Conservation (phyloP, 768 basidiomycete genomes). For the Hemileccinum impolitum region DNA sequence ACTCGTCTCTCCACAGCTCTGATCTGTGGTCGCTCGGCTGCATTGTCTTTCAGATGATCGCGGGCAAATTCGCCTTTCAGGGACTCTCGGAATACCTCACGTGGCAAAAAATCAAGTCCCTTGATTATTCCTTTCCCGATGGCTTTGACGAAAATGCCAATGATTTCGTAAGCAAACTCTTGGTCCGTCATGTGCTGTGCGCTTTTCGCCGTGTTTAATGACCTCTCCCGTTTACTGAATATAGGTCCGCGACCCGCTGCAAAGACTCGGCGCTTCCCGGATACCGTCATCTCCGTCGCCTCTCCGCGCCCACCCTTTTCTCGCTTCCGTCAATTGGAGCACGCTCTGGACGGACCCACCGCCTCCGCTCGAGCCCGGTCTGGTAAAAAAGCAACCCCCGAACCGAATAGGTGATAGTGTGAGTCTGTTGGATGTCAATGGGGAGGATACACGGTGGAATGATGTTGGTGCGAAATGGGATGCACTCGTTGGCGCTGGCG, state of each 20-base stretch:
- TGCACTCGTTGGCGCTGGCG: constrained; percentile 31
- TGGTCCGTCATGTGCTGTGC: constrained; percentile 43
- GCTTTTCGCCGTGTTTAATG: not conserved
- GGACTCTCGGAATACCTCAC: constrained; percentile 91
- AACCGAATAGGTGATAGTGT: constrained; percentile 7
- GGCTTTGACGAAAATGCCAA: constrained; percentile 79
- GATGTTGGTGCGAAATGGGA: constrained; percentile 57
- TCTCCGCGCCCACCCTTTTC: constrained; percentile 62
- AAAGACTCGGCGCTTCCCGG: constrained; percentile 56
- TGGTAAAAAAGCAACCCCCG: constrained; percentile 45
- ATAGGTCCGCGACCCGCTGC: constrained; percentile 54
- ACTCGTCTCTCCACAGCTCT: constrained; percentile 47
- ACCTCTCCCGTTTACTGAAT: constrained; percentile 21
- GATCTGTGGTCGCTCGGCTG: constrained; percentile 97
- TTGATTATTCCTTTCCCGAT: constrained; percentile 84
- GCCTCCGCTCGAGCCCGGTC: constrained; percentile 57
- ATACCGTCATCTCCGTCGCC: constrained; percentile 36
- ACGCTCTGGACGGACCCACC: constrained; percentile 62
- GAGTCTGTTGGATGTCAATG: constrained; percentile 19
- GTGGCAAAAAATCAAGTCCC: constrained; percentile 88
- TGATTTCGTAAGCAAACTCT: constrained; percentile 72
- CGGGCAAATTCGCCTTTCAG: constrained; percentile 88
- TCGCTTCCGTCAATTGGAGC: constrained; percentile 55
- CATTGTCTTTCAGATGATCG: constrained; percentile 89
- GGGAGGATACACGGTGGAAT: constrained; percentile 42